Conservation (phyloP, 2,329 filamentous ascomycete species). For the Microcera coccophila region DNA sequence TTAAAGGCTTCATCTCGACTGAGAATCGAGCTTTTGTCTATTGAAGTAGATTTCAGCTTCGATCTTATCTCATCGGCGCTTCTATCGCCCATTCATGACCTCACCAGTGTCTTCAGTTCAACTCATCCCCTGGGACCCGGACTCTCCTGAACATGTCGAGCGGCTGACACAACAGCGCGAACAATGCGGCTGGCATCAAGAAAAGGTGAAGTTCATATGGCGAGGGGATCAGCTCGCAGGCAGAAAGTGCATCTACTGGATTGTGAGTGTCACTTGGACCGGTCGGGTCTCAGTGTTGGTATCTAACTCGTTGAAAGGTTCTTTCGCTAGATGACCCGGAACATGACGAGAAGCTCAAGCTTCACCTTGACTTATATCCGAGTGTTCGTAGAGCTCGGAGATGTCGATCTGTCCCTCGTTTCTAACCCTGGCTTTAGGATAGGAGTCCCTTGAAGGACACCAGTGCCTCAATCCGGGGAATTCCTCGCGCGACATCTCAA, state of each 20-base stretch:
- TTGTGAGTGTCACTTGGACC: constrained; percentile 11
- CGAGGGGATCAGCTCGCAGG: constrained; percentile 13
- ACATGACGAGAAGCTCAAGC: constrained; percentile 3
- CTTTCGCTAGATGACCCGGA: constrained; percentile 6
- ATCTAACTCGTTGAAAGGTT: constrained; percentile 8
- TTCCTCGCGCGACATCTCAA: constrained; percentile 12
- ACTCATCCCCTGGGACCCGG: constrained; percentile 23
- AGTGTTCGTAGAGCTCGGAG: not conserved
- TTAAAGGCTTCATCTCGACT: too few species aligned
- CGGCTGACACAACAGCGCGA: constrained; percentile 15
- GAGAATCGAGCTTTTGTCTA: too few species aligned
- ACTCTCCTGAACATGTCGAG: constrained; percentile 12
- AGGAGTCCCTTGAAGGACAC: constrained; percentile 15
- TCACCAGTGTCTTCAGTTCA: constrained; percentile 6
- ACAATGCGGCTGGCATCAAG: constrained; percentile 21
- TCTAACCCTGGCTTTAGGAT: constrained; percentile 10
- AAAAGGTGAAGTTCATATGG: constrained; percentile 15
- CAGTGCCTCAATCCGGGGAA: constrained; percentile 10
- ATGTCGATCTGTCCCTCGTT: not conserved
- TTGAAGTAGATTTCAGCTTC: too few species aligned
- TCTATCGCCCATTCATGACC: not conserved
- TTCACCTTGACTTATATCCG: constrained; percentile 16
- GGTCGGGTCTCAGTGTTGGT: not conserved
- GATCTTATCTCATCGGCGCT: too few species aligned
- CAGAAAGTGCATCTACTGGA: constrained; percentile 25